Base-by-base conservation (phyloP, 768 basidiomycete species). In the Russula ochroleuca region DNA sequence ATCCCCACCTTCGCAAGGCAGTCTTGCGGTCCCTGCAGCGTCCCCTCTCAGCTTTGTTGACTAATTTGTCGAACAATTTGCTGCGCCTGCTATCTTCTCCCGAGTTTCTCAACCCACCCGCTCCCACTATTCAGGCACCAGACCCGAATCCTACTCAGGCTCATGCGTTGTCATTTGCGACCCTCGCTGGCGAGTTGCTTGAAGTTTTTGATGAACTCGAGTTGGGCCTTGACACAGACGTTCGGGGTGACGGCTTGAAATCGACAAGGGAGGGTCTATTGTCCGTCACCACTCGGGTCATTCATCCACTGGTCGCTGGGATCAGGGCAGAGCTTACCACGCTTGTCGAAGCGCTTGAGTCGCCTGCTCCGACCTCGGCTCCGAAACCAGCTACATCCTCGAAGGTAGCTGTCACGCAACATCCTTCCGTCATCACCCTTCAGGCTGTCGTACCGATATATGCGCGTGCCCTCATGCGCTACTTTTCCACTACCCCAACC, bases 141-240 rank as follows among this genome's bases (percentile, higher is more conserved):
- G 79, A 78, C 63, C 80, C 79, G 15, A 90, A 87, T 66, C 74
- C 87, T 14, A 83, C 84, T 6, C 90, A 93, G 72, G 72, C 83
- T 15, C 87, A 92, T 73, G 89, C 87, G 0, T 73, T 91, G 52
- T 85, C 84, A 1, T 77, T 88, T 48, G 83, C 85, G 3, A 79
- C 80, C 17, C 87, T 93, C 67, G 84, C 87, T 23, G 86, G 85
- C 49, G 91, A 93, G 71, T 75, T 92, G 53, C 77, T 92, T 28
- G 83, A 84, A 68, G 80, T 78, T 17, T 89, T 92, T 58, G 87
- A 91, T 72, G 79, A 84, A 23, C 75, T 88, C 35, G 78, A 79
- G 51, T 75, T 91, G 5, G 87, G 88, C 11, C 73, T 78, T 7
- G 86, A 89, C 55, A 75, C 75, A 28, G 87, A 90, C 65, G 68